Evolutionary conservation across 2,329 filamentous ascomycete species (phyloP).

Genomic region (Clarireedia monteithiana): DNA sequence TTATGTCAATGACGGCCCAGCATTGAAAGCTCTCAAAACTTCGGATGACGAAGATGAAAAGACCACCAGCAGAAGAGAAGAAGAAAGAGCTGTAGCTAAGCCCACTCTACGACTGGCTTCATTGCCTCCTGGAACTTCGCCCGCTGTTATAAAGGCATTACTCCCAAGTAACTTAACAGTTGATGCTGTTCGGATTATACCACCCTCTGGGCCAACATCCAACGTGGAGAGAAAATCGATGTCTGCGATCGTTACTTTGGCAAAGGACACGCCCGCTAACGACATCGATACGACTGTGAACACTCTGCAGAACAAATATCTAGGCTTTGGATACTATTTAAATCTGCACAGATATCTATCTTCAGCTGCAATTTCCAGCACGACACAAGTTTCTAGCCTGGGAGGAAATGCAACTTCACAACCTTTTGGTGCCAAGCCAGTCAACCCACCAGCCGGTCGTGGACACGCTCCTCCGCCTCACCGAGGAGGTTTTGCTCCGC

Average conservation of each 20-base stretch:
- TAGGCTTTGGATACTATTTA: slow-evolving; percentile 78
- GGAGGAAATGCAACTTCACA: slow-evolving; percentile 40
- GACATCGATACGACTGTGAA: slow-evolving; percentile 79
- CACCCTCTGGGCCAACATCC: slow-evolving; percentile 40
- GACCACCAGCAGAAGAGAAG: slow-evolving; percentile 35
- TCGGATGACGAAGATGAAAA: slow-evolving; percentile 35
- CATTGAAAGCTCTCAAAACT: slow-evolving; percentile 24
- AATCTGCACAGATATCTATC: slow-evolving; percentile 76
- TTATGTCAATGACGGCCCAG: slow-evolving; percentile 22
- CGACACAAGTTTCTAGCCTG: slow-evolving; percentile 37
- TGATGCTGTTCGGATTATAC: slow-evolving; percentile 66
- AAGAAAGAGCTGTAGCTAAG: slow-evolving; percentile 49
- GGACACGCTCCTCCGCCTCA: slow-evolving; percentile 42
- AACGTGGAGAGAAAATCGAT: slow-evolving; percentile 60
- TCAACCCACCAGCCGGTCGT: slow-evolving; percentile 38
- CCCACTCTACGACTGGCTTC: slow-evolving; percentile 55
- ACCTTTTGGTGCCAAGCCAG: slow-evolving; percentile 70
- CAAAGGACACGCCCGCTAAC: slow-evolving; percentile 70
- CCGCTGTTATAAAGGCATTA: slow-evolving; percentile 50
- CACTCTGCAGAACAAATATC: slow-evolving; percentile 70
- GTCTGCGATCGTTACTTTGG: slow-evolving; percentile 72
- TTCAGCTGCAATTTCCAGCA: slow-evolving; percentile 55
- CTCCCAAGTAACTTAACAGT: slow-evolving; percentile 54
- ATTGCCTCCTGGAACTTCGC: slow-evolving; percentile 53
- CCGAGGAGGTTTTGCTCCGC: slow-evolving; percentile 66